Evolutionary conservation across 2,329 filamentous ascomycete genomes (phyloP).

Genomic region (Chrysoporthe deuterocubensis): DNA sequence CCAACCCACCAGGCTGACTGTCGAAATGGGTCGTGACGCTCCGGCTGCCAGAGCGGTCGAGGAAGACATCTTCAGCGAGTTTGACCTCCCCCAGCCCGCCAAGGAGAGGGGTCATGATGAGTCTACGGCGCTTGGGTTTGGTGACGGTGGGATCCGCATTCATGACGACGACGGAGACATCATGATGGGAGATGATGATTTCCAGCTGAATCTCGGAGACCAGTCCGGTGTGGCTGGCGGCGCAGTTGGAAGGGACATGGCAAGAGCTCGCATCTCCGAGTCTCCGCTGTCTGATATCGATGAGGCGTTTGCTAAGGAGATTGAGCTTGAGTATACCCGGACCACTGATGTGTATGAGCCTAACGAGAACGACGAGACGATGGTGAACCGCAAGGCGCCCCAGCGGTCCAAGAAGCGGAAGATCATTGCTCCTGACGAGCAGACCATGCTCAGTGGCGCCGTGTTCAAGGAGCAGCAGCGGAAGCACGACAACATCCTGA

Average conservation of each 20-base stretch:
- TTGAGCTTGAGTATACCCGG: slow-evolving; percentile 61
- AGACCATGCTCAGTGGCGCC: slow-evolving; percentile 75
- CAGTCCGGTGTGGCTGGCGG: slow-evolving; percentile 60
- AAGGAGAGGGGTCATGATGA: slow-evolving; percentile 64
- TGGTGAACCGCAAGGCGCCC: slow-evolving; percentile 68
- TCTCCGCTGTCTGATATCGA: slow-evolving; percentile 73
- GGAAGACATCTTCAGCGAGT: slow-evolving; percentile 70
- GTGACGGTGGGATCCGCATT: slow-evolving; percentile 60
- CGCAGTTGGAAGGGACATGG: slow-evolving; percentile 50
- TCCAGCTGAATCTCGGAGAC: slow-evolving; percentile 66
- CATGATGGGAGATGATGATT: slow-evolving; percentile 64
- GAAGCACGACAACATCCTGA: slow-evolving; percentile 85
- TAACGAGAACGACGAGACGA: slow-evolving; percentile 59
- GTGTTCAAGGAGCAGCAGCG: slow-evolving; percentile 87
- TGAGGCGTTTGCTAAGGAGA: slow-evolving; percentile 62
- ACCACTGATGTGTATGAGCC: slow-evolving; percentile 66
- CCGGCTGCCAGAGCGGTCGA: slow-evolving; percentile 69
- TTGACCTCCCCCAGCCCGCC: slow-evolving; percentile 59
- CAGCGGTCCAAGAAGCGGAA: slow-evolving; percentile 78
- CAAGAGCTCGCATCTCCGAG: slow-evolving; percentile 67
- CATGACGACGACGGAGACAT: slow-evolving; percentile 68
- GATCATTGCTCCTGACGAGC: slow-evolving; percentile 78
- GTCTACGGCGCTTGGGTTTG: slow-evolving; percentile 57
- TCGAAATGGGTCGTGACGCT: slow-evolving; percentile 91
- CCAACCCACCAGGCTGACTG: slow-evolving; percentile 60